Conservation (phyloP, 1,284 basidiomycete genomes). For the Volvariella surrecta region DNA sequence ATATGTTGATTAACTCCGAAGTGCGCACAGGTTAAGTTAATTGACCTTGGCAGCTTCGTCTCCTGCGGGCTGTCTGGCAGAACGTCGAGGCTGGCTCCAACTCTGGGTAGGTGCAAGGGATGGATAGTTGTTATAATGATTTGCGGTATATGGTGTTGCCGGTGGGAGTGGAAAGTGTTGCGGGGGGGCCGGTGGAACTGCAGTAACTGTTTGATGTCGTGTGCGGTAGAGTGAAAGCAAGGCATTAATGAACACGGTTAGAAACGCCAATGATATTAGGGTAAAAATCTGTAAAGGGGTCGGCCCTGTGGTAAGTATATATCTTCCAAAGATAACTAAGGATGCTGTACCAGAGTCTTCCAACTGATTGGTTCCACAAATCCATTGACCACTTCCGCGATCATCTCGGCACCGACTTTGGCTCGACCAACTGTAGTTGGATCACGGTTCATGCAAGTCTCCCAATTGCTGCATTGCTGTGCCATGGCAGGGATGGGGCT, state of each 20-base stretch:
- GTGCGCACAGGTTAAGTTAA: slow-evolving; percentile 17
- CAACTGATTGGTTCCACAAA: slow-evolving; percentile 97
- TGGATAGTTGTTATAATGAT: slow-evolving; percentile 37
- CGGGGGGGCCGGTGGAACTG: slow-evolving; percentile 20
- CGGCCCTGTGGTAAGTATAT: background rate
- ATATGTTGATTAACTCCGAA: background rate
- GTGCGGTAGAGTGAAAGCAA: slow-evolving; percentile 71
- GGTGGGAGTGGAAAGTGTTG: slow-evolving; percentile 36
- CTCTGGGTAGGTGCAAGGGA: slow-evolving; percentile 36
- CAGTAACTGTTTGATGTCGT: slow-evolving; percentile 36
- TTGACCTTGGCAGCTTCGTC: slow-evolving; percentile 53
- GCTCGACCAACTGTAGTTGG: slow-evolving; percentile 85
- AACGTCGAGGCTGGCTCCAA: slow-evolving; percentile 34
- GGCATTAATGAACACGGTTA: slow-evolving; percentile 80
- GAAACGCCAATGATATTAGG: slow-evolving; percentile 68
- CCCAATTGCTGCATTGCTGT: slow-evolving; percentile 81
- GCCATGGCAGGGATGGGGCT: slow-evolving; percentile 79
- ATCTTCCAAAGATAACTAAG: slow-evolving; percentile 1
- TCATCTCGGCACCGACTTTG: slow-evolving; percentile 86
- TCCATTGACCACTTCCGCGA: slow-evolving; percentile 92
- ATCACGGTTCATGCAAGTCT: slow-evolving; percentile 94
- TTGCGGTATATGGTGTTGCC: slow-evolving; percentile 32
- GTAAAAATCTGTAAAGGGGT: slow-evolving; percentile 64
- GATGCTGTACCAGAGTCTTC: slow-evolving; percentile 78
- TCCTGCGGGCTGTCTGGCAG: slow-evolving; percentile 55